Evolutionary conservation across 768 basidiomycete genomes (phyloP).

Genomic region (Trametes cinnabarina): DNA sequence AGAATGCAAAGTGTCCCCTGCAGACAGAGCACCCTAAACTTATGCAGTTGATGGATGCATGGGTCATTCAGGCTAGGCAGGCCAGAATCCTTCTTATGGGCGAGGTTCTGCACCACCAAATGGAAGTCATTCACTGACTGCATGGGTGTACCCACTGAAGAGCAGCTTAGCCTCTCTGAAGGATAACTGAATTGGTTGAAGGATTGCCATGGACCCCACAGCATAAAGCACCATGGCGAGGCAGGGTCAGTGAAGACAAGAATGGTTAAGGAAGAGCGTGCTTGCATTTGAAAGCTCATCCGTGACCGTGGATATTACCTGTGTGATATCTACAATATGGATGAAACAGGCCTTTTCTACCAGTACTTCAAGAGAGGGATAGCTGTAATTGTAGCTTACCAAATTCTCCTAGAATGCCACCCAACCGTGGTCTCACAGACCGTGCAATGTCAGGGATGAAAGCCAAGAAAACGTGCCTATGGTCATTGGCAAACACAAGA

Average conservation of each 20-base stretch:
- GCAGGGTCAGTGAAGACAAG: not conserved
- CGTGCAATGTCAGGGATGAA: not conserved
- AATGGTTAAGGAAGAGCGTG: not conserved
- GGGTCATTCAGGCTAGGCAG: not conserved
- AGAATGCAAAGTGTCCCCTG: not conserved
- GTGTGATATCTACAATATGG: slow-evolving; percentile 1
- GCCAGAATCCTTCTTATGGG: not conserved
- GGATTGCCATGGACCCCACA: not conserved
- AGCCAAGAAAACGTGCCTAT: slow-evolving; percentile 16
- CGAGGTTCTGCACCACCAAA: not conserved
- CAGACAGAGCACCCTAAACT: not conserved
- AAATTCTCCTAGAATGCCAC: not conserved
- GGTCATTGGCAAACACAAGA: slow-evolving; percentile 36
- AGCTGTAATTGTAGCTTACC: not conserved
- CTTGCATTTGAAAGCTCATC: not conserved
- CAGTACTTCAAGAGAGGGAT: too few relatives aligned
- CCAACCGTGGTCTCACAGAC: not conserved
- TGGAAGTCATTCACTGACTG: not conserved
- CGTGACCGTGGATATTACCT: not conserved
- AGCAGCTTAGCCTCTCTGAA: not conserved
- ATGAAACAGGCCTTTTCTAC: slow-evolving; percentile 1
- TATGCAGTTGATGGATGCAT: not conserved
- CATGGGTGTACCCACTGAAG: not conserved
- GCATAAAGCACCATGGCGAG: not conserved
- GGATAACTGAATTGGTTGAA: not conserved